These are phyloP conservation scores for Pseudopyricularia cyperi DNA, from an alignment of 2,329 filamentous ascomycete species.

Conservation along the genomic window DNA sequence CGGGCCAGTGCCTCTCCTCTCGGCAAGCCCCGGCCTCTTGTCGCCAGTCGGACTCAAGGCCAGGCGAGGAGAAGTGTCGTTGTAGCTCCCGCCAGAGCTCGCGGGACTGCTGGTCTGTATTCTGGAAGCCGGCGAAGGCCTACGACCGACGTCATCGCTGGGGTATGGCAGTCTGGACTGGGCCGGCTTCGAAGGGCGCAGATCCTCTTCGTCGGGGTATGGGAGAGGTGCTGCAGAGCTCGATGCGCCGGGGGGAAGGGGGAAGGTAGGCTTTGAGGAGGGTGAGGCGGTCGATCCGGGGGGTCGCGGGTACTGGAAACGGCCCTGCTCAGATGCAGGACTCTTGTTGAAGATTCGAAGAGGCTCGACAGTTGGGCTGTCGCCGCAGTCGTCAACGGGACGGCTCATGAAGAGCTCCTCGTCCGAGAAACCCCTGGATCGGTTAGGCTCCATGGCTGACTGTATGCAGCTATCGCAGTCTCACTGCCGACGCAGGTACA, in stretches of 20 bases:
- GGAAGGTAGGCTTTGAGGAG: slow-evolving; percentile 44
- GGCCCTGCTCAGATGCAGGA: slow-evolving; percentile 20
- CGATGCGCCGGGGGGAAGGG: slow-evolving; percentile 53
- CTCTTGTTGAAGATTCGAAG: slow-evolving; percentile 70
- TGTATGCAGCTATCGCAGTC: not conserved
- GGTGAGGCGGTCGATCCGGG: slow-evolving; percentile 23
- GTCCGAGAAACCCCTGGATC: slow-evolving; percentile 53
- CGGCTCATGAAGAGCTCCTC: slow-evolving; percentile 72
- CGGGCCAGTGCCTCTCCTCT: slow-evolving; percentile 68
- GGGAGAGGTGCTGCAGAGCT: slow-evolving; percentile 56
- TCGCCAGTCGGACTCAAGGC: slow-evolving; percentile 37
- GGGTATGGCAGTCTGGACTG: slow-evolving; percentile 29
- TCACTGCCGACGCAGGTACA: slow-evolving; percentile 6
- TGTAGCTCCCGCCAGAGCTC: slow-evolving; percentile 25
- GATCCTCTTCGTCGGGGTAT: slow-evolving; percentile 60
- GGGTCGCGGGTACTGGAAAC: slow-evolving; percentile 39
- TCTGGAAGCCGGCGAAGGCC: slow-evolving; percentile 14
- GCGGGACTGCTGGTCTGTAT: slow-evolving; percentile 20
- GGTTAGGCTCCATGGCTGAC: slow-evolving; percentile 28
- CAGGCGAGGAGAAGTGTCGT: slow-evolving; percentile 40
- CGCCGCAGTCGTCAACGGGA: slow-evolving; percentile 32
- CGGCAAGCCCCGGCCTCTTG: slow-evolving; percentile 55
- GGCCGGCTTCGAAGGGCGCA: slow-evolving; percentile 27
- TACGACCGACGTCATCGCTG: slow-evolving; percentile 20
- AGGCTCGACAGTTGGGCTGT: slow-evolving; percentile 72